Conservation (phyloP, 108 stramenopile genomes). For the Pseudonitzschia multiseries region DNA sequence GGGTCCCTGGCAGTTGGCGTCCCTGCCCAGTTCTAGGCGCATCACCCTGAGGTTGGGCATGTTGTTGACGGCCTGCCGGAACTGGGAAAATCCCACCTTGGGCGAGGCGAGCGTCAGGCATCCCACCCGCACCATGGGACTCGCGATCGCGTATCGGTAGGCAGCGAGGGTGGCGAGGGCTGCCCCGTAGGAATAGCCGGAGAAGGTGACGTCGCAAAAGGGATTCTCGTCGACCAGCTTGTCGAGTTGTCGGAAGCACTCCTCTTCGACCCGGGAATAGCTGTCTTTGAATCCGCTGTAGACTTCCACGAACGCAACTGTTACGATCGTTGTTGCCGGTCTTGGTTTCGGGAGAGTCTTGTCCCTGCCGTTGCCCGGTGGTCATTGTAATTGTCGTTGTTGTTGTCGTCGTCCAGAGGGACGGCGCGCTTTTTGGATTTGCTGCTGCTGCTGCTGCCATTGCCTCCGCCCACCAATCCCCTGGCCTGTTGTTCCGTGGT, state of each 20-base stretch:
- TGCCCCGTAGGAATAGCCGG: conserved; percentile 73
- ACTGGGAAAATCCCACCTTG: conserved; percentile 62
- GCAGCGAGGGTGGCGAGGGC: conserved; percentile 68
- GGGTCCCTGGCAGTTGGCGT: conserved; percentile 48
- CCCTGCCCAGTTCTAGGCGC: conserved; percentile 59
- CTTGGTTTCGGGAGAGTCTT: background rate
- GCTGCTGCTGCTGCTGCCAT: conserved; percentile 14
- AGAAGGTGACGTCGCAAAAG: conserved; percentile 76
- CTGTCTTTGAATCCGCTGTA: conserved; percentile 28
- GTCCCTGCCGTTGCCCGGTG: background rate
- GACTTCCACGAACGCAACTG: conserved; percentile 20
- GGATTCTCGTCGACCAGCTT: conserved; percentile 67
- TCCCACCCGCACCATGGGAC: conserved; percentile 56
- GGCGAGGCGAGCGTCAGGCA: conserved; percentile 64
- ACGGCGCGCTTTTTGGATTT: conserved; percentile 14
- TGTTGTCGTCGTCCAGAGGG: background rate
- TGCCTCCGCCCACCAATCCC: conserved; percentile 19
- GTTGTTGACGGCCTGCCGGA: conserved; percentile 61
- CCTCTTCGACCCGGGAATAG: conserved; percentile 50
- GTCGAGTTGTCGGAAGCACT: conserved; percentile 57
- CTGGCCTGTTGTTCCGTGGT: conserved; percentile 66
- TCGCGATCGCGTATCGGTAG: conserved; percentile 53
- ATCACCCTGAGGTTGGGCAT: conserved; percentile 68
- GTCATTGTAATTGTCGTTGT: background rate
- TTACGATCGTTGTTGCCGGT: conserved; percentile 1